Evolutionary conservation across 2,329 filamentous ascomycete species (phyloP).

Genomic region (Kalmusia sp.): DNA sequence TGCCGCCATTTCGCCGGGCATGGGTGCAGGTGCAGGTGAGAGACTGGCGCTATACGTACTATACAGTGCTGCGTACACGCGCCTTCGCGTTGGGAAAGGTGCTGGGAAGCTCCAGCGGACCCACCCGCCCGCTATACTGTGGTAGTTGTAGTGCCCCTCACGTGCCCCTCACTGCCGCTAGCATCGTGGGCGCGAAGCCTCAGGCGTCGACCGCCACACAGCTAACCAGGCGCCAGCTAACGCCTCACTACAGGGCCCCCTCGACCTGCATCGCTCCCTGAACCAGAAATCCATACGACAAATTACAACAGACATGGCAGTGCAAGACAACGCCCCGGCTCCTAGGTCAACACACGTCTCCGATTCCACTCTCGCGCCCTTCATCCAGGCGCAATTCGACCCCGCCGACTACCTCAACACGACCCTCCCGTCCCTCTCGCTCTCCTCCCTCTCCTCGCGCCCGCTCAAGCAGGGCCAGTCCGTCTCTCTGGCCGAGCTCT

Average conservation of each 20-base stretch:
- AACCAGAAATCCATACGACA: background rate
- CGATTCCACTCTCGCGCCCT: constrained; percentile 76
- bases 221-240: background rate
- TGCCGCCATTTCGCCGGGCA: too few species aligned
- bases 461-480: constrained; percentile 47
- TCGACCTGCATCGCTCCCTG: background rate
- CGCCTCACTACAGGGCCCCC: background rate
- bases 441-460: constrained; percentile 53
- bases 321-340: constrained; percentile 24
- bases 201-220: background rate
- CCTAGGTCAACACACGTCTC: constrained; percentile 63
- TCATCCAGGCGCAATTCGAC: constrained; percentile 80
- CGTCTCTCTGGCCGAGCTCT: constrained; percentile 76
- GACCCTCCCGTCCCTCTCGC: constrained; percentile 71
- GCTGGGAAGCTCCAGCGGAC: background rate
- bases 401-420: constrained; percentile 85
- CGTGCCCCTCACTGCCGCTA: background rate
- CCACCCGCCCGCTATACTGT: background rate
- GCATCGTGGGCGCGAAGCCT: constrained; percentile 16
- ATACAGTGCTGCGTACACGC: too few species aligned
- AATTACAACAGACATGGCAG: constrained; percentile 30
- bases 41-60: too few species aligned
- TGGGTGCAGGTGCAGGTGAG: too few species aligned
- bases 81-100: background rate
- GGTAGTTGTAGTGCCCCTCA: too few species aligned